Base-by-base conservation (phyloP, 2,329 filamentous ascomycete species). In the Aspergillus sp. region DNA sequence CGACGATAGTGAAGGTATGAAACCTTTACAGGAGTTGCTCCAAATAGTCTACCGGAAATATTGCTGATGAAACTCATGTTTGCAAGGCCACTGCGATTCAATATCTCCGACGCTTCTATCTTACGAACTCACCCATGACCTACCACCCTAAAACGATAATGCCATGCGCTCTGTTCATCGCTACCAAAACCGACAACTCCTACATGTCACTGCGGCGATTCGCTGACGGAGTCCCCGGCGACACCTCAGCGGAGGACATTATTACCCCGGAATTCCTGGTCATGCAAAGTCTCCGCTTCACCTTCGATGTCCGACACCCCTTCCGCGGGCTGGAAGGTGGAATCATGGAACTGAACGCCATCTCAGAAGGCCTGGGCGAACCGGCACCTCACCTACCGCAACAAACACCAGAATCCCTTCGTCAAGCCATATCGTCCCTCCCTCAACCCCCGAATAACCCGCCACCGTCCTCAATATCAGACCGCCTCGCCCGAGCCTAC, bases 61-160 rank as follows among this genome's bases (percentile, higher is more conserved):
- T 41, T 31, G 33, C 21, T 51, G 21, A 51, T 6, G 19, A 23
- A 37, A n/a, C 8, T 39, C 23, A 23, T 49, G 14, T 14, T 44
- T 35, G 4, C 31, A 52, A 86, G 82, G 87, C 89, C 25, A 96
- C 93, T 6, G 91, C 91, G 3, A 90, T 93, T 60, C 87, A 96
- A 70, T 97, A 96, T 73, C 84, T 99, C 59, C 90, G 91, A 56
- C 90, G 95, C 57, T 98, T 99, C 82, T 99, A 98, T 79, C 84
- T 96, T 39, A 93, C 90, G 69, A 96, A 98, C 77, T 96, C 90
- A 41, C 86, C 93, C 69, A 96, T 98, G 90, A 96, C 93, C 31
- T 98, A 99, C 72, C 90, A 93, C 61, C 93, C 93, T 0, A 90
- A 90, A 61, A 88, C 91, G 62, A 90, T 98, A 64, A 87, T 96